These are phyloP conservation scores for Effrenium voratum DNA, from an alignment of 73 alveolate species.

Conservation along the genomic window DNA sequence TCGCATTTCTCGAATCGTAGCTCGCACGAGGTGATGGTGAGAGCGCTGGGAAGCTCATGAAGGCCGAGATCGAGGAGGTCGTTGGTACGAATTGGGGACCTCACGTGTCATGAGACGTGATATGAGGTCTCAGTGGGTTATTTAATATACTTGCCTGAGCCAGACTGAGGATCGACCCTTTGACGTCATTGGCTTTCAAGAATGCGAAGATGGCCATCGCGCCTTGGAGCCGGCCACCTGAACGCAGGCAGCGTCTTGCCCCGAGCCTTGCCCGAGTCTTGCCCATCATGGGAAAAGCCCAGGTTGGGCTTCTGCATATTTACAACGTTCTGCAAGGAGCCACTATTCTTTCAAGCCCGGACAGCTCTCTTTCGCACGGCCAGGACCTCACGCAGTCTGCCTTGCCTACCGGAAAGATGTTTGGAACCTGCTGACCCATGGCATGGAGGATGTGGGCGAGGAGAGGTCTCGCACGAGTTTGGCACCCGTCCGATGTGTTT, in stretches of 20 bases:
- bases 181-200: conserved; percentile 82
- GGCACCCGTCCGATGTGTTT: neutral
- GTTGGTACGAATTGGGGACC: too few species aligned
- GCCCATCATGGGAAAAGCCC: neutral
- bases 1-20: neutral
- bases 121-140: neutral
- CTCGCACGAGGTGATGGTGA: conserved; percentile 31
- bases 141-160: too few species aligned
- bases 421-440: conserved; percentile 12
- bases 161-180: conserved; percentile 77
- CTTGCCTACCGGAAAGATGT: conserved; percentile 45
- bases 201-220: conserved; percentile 62
- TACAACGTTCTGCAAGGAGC: conserved; percentile 50
- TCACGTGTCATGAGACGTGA: neutral
- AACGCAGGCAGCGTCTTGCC: neutral
- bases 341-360: neutral
- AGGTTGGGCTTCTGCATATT: conserved; percentile 48
- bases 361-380: neutral
- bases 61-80: conserved; percentile 41
- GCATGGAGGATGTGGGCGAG: conserved; percentile 72
- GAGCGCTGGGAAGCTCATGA: conserved; percentile 67
- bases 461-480: neutral
- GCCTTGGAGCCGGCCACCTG: conserved; percentile 44
- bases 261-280: neutral
- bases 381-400: conserved; percentile 71